Percentiles rank a stretch among this genome's conserved stretches.
phyloP scores from a whole-genome alignment of 2,329 filamentous ascomycete genomes.

The Calonectria pteridis region DNA sequence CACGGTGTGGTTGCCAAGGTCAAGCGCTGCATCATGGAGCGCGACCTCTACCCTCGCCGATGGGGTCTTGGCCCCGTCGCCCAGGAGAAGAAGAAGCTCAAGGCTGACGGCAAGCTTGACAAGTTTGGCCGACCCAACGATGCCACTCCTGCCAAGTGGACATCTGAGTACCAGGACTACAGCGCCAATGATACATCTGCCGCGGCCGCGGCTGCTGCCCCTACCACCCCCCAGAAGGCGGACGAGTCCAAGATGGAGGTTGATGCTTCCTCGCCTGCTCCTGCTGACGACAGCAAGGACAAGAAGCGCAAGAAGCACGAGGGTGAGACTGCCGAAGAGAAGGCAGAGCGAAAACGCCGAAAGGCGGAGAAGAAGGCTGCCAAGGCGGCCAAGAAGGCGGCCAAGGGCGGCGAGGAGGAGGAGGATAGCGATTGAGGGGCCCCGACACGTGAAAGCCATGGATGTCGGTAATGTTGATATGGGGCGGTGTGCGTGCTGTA shows the following conservation, averaged over 20 bases:
- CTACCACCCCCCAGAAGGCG: constrained; percentile 55
- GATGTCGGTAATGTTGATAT: constrained; percentile 41
- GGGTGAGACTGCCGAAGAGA: constrained; percentile 78
- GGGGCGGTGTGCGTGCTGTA: constrained; percentile 45
- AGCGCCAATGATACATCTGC: constrained; percentile 64
- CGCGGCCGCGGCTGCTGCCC: constrained; percentile 59
- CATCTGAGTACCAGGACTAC: constrained; percentile 92
- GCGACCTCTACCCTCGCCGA: constrained; percentile 94
- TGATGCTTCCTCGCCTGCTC: constrained; percentile 51
- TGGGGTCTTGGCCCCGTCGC: constrained; percentile 97
- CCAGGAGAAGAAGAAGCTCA: constrained; percentile 99
- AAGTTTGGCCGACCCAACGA: constrained; percentile 97
- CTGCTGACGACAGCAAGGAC: constrained; percentile 68
- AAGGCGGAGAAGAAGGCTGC: constrained; percentile 72
- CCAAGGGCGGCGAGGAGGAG: constrained; percentile 64
- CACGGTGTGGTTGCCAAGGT: constrained; percentile 99
- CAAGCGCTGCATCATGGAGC: constrained; percentile 99
- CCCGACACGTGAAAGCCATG: constrained; percentile 35
- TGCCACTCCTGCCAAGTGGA: constrained; percentile 94
- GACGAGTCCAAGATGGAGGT: constrained; percentile 54
- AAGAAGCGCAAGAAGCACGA: constrained; percentile 87
- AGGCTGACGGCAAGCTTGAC: constrained; percentile 97
- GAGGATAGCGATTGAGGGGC: constrained; percentile 63
- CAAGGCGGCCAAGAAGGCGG: constrained; percentile 68
- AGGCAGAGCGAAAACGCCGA: constrained; percentile 70